A percentile compares a stretch with the other conserved stretches of the same genome.
These are phyloP conservation scores for Neolecta irregularis DNA, from an alignment of 1,139 yeast genomes.

Conservation along the genomic window DNA sequence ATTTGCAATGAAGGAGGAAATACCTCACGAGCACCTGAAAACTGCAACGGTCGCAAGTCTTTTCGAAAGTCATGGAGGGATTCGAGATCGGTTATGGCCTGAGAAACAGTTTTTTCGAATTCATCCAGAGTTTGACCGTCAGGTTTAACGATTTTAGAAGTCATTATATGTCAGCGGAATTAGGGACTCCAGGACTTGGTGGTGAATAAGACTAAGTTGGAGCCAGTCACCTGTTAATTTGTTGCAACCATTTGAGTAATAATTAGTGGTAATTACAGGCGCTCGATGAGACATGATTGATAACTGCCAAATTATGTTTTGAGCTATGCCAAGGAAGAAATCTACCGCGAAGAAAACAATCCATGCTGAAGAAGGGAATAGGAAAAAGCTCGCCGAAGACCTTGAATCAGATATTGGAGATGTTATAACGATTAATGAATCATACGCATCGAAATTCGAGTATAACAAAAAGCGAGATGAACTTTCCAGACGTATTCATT, in stretches of 20 bases:
- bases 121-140: conserved; percentile 51
- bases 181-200: too few species aligned
- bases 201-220: too few species aligned
- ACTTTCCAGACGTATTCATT: conserved; percentile 18
- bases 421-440: conserved; percentile 21
- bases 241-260: neutral
- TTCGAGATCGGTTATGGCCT: conserved; percentile 96
- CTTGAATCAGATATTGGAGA: conserved; percentile 20
- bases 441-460: conserved; percentile 23
- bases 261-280: too few species aligned
- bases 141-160: conserved; percentile 62
- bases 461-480: conserved; percentile 26
- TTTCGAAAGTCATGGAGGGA: conserved; percentile 91
- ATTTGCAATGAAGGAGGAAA: neutral
- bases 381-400: too few species aligned
- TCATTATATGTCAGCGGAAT: too few species aligned
- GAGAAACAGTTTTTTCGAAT: conserved; percentile 99
- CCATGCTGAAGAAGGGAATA: conserved; percentile 31
- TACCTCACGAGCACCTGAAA: conserved; percentile 92
- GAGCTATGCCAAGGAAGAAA: conserved; percentile 93
- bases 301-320: too few species aligned
- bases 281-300: too few species aligned
- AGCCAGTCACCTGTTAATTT: too few species aligned
- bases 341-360: conserved; percentile 67
- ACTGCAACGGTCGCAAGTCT: conserved; percentile 95